Evolutionary conservation across 345 rosid species (phyloP).

Genomic region (Adansonia digitata): DNA sequence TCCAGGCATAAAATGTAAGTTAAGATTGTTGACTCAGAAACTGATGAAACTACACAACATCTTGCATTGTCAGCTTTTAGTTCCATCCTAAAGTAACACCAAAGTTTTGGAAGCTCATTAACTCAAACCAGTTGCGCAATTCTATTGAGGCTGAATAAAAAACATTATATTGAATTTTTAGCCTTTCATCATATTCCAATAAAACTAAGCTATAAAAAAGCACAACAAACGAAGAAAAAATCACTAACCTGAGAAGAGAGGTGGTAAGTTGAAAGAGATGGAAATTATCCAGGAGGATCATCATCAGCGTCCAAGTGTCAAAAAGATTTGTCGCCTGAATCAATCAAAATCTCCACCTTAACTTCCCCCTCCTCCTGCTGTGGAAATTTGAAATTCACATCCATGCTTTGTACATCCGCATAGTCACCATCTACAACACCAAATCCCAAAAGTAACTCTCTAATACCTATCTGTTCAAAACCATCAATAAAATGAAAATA

Average conservation of each 20-base stretch:
- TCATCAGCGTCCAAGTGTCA: neutral
- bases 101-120: neutral
- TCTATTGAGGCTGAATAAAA: neutral
- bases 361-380: constrained; percentile 8
- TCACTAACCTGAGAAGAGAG: neutral
- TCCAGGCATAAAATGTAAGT: neutral
- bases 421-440: neutral
- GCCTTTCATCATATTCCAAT: neutral
- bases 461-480: neutral
- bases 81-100: neutral
- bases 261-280: neutral
- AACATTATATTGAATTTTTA: neutral
- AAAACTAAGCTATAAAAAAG: neutral
- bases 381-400: neutral
- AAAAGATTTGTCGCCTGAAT: neutral
- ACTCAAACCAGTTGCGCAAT: neutral
- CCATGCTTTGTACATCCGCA: neutral
- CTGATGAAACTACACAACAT: neutral
- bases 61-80: neutral
- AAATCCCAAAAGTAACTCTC: neutral
- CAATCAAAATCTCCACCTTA: neutral
- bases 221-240: neutral
- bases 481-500: neutral
- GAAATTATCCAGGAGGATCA: neutral
- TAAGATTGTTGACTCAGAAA: neutral